Evolutionary conservation across 2,329 filamentous ascomycete genomes (phyloP).

Genomic region (Ophiostoma quercus): DNA sequence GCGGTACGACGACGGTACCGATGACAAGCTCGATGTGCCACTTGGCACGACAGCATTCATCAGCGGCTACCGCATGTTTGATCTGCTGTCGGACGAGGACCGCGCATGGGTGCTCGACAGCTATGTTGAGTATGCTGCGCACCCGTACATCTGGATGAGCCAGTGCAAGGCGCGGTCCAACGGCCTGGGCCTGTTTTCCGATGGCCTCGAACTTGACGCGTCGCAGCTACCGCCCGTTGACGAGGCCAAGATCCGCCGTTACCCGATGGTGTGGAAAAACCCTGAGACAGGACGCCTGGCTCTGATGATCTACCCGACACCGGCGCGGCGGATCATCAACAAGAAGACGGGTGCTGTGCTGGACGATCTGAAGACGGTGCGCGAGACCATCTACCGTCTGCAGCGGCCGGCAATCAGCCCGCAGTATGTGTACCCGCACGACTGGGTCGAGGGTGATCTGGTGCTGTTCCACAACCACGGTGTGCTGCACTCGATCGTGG

Average conservation of each 20-base stretch:
- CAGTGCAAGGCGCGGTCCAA: constrained; percentile 59
- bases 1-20: constrained; percentile 66
- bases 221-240: constrained; percentile 60
- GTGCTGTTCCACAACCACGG: constrained; percentile 77
- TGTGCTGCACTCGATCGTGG: constrained; percentile 68
- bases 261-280: constrained; percentile 77
- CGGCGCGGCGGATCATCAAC: constrained; percentile 58
- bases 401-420: constrained; percentile 67
- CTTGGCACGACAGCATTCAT: constrained; percentile 73
- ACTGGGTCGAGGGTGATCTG: constrained; percentile 72
- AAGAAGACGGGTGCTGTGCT: constrained; percentile 55
- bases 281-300: constrained; percentile 61
- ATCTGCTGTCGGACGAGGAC: constrained; percentile 58
- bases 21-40: constrained; percentile 61
- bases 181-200: constrained; percentile 62
- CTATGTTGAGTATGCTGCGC: constrained; percentile 67
- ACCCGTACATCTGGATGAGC: constrained; percentile 80
- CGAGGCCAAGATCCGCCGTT: constrained; percentile 58
- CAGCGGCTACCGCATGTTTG: constrained; percentile 65
- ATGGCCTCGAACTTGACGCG: constrained; percentile 48
- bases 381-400: constrained; percentile 62
- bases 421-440: constrained; percentile 62
- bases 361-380: constrained; percentile 61
- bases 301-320: constrained; percentile 69
- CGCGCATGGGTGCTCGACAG: constrained; percentile 61